A percentile compares a stretch with the other conserved stretches of the same genome.
phyloP scores from a whole-genome alignment of 129 eudicot species.

The Helichrysum umbraculigerum region DNA sequence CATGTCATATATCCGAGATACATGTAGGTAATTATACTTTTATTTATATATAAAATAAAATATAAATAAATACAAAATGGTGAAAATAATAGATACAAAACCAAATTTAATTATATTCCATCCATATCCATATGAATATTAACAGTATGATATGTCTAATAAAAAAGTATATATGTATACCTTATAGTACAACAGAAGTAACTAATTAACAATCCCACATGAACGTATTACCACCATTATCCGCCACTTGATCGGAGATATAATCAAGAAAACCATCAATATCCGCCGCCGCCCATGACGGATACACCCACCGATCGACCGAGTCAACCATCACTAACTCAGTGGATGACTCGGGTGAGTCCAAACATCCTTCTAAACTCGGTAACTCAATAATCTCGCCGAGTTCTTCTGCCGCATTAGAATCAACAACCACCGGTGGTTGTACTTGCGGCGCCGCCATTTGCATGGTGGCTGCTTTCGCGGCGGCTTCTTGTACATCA shows the following conservation, averaged over 20 bases:
- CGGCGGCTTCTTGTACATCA: constrained; percentile 41
- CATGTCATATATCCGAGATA: too few species aligned
- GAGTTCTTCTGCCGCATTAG: constrained; percentile 46
- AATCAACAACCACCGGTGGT: constrained; percentile 17
- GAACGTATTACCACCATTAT: constrained; percentile 9
- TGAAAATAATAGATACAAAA: not conserved
- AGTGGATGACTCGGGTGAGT: constrained; percentile 45
- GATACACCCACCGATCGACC: constrained; percentile 50
- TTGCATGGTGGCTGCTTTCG: constrained; percentile 35
- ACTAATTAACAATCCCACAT: constrained; percentile 29
- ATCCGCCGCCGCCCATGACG: constrained; percentile 62
- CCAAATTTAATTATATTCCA: not conserved
- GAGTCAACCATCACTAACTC: constrained; percentile 65
- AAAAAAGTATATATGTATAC: constrained; percentile 24
- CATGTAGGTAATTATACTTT: too few species aligned
- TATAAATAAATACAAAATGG: not conserved
- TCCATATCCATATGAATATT: not conserved
- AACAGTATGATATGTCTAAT: not conserved
- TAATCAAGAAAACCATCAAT: constrained; percentile 44
- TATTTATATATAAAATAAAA: not conserved
- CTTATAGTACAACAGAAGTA: not conserved
- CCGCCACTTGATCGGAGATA: constrained; percentile 39
- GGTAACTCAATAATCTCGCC: constrained; percentile 77
- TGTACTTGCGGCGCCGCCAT: constrained; percentile 5
- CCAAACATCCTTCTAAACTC: constrained; percentile 51